Conservation (phyloP, 78 protist species). For the Tieghemostelium lacteum region DNA sequence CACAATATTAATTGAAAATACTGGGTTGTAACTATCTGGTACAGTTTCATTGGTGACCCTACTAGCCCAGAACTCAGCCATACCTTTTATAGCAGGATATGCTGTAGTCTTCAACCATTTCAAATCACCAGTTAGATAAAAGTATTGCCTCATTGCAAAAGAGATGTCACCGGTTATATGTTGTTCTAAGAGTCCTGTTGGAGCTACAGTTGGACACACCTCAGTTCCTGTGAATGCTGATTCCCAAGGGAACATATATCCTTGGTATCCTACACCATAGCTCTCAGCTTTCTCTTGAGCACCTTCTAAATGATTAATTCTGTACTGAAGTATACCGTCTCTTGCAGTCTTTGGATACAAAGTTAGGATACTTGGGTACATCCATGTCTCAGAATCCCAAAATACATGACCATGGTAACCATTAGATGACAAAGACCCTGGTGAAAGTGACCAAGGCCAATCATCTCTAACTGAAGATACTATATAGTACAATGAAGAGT, state of each 20-base stretch:
- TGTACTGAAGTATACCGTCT: constrained; percentile 31
- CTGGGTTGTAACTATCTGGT: background rate
- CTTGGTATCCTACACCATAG: constrained; percentile 10
- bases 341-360: constrained; percentile 24
- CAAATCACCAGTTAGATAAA: constrained; percentile 25
- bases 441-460: constrained; percentile 53
- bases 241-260: constrained; percentile 80
- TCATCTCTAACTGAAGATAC: constrained; percentile 50
- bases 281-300: constrained; percentile 53
- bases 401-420: constrained; percentile 77
- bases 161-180: constrained; percentile 80
- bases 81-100: constrained; percentile 31
- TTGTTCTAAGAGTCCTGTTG: constrained; percentile 73
- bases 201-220: constrained; percentile 64
- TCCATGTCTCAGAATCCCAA: constrained; percentile 76
- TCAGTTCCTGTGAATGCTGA: constrained; percentile 64
- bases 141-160: constrained; percentile 65
- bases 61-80: constrained; percentile 78
- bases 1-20: constrained; percentile 2
- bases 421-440: constrained; percentile 51
- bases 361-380: constrained; percentile 26
- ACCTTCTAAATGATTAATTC: constrained; percentile 22
- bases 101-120: constrained; percentile 26
- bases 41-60: background rate
- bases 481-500: constrained; percentile 54